phyloP scores from a whole-genome alignment of 495 filamentous ascomycete species.

The Delitschia confertaspora region DNA sequence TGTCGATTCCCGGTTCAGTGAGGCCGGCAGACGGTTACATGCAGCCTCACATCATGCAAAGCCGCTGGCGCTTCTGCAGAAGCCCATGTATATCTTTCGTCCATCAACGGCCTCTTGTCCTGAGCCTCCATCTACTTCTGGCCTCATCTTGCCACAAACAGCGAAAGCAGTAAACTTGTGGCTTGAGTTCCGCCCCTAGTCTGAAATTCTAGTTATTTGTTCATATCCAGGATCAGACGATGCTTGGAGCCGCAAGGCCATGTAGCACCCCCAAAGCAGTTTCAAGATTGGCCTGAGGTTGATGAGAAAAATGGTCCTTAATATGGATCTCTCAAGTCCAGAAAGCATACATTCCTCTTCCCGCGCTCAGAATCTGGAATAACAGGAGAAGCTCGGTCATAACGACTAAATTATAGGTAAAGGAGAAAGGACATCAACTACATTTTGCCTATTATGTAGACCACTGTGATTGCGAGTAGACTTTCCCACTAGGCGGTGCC shows the following conservation, averaged over 20 bases:
- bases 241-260: background rate
- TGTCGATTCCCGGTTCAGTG: slow-evolving; percentile 27
- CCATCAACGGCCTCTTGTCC: slow-evolving; percentile 14
- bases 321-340: too few relatives aligned
- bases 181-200: slow-evolving; percentile 6
- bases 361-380: too few relatives aligned
- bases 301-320: too few relatives aligned
- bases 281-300: too few relatives aligned
- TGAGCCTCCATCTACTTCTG: slow-evolving; percentile 14
- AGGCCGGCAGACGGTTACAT: slow-evolving; percentile 14
- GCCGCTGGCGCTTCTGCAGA: slow-evolving; percentile 3
- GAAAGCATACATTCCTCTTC: too few relatives aligned
- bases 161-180: slow-evolving; percentile 6
- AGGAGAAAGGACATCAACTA: too few relatives aligned
- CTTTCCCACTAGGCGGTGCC: too few relatives aligned
- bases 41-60: slow-evolving; percentile 23
- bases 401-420: too few relatives aligned
- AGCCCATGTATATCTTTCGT: slow-evolving; percentile 5
- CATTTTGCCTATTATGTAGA: too few relatives aligned
- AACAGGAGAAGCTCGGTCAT: too few relatives aligned
- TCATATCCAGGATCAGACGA: slow-evolving; percentile 7
- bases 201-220: slow-evolving; percentile 5
- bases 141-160: slow-evolving; percentile 2
- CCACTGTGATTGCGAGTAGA: too few relatives aligned
- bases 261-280: slow-evolving; percentile 10